Percentiles rank a stretch among this genome's conserved stretches.
phyloP scores from a whole-genome alignment of 306 rosid genomes.

The Rubus idaeus region DNA sequence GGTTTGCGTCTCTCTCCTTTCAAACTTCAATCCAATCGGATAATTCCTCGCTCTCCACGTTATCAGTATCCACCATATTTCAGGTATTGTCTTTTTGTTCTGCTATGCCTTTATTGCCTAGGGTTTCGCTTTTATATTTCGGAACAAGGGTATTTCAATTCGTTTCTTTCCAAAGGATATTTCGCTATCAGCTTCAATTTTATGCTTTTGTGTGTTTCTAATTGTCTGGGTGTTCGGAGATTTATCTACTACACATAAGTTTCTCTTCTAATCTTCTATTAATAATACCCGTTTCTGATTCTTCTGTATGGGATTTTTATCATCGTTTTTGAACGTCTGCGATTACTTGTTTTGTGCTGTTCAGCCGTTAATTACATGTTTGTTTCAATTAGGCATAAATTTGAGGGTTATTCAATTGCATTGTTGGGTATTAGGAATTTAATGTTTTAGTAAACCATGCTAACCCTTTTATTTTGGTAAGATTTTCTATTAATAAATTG shows the following conservation, averaged over 20 bases:
- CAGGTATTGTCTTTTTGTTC: neutral
- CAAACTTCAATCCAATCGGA: constrained; percentile 30
- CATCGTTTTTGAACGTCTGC: neutral
- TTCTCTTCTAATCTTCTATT: too few relatives aligned
- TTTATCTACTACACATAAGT: neutral
- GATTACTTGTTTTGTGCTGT: neutral
- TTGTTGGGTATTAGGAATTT: neutral
- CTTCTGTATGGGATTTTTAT: neutral
- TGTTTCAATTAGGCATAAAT: neutral
- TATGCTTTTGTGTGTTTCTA: neutral
- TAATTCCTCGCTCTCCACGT: constrained; percentile 29
- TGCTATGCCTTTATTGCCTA: constrained; percentile 20
- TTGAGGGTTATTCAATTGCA: constrained; percentile 21
- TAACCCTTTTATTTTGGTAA: neutral
- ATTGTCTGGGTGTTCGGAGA: neutral
- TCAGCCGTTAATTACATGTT: neutral
- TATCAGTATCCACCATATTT: neutral
- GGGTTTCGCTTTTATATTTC: constrained; percentile 28
- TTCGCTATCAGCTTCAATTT: neutral
- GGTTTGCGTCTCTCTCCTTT: constrained; percentile 13
- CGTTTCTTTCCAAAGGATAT: neutral
- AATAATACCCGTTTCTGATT: too few relatives aligned
- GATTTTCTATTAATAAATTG: neutral
- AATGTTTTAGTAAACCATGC: neutral
- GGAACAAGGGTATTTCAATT: constrained; percentile 21